Base-by-base conservation (phyloP, 2,329 filamentous ascomycete genomes). In the Arthrobotrys sphaeroides region DNA sequence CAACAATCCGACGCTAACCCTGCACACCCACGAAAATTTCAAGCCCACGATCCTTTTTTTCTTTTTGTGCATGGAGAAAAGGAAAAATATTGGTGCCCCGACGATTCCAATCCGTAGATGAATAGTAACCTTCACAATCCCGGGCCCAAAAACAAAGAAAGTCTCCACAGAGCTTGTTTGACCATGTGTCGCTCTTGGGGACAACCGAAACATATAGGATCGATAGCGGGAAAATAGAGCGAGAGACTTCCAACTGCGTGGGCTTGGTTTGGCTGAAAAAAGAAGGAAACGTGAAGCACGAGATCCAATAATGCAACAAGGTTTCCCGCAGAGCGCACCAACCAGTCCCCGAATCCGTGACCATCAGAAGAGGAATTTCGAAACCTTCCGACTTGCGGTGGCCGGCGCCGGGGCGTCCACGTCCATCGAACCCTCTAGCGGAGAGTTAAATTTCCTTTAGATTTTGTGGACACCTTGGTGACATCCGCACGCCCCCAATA, bases 361-460 rank as follows among this genome's bases (percentile, higher is more conserved):
- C 51, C 51, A 65, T 57, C 45, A 55, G 60, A 67, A 53, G 26
- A 59, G 42, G 57, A 43, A 60, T 36, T 31, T 49, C n/a, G 61
- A 73, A 74, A 74, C 70, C 70, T 68, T 74, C 70, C 70, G 70
- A 65, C 62, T 40, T 57, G 70, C 70, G 55, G 62, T 74, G 70
- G 70, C 62, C 70, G 55, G 45, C 62, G 70, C 70, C 70, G 61
- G 61, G 61, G 70, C n/a, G 62, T 28, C 62, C 55, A 61, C 60
- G 53, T 55, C 16, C 45, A 13, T 49, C 55, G 26, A 57, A 65
- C 33, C 53, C 62, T 73, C 70, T 68, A 74, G 70, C 70, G 62
- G 70, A 74, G 70, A 74, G 70, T 74, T 67, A 74, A 74, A 67
- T 62, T 67, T 74, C 55, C 55, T 57, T 7, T 42, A 10, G 31